Base-by-base conservation (phyloP, 2,329 filamentous ascomycete species). In the Mycogone perniciosa region DNA sequence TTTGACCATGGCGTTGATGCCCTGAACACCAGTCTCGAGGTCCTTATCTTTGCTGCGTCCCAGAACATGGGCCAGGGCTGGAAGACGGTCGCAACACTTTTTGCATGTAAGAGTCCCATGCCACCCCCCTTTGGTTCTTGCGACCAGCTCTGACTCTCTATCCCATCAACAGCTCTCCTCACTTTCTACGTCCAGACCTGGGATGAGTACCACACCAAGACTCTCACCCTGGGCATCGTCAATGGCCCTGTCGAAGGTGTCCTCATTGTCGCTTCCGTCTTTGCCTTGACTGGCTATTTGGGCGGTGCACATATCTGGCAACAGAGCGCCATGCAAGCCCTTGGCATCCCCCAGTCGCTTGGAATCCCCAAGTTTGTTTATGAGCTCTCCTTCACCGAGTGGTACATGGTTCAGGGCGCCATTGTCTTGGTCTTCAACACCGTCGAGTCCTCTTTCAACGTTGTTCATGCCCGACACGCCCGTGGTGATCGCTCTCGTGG, bases 131-230 rank as follows among this genome's bases (percentile, higher is more conserved):
- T 56, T 11, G 10, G 26, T 30, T 45, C 59, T 54, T 42, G 10
- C 7, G 29, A n/a, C 8, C 46, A 43, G 29, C 4, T 38, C n/a
- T 47, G 10, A 42, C 46, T 53, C 60, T 41, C 47, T 51, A 11
- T 7, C 2, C 31, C 27, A 34, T 40, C 55, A 4, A n/a, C 54
- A 89, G 86, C 88, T 6, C 82, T 92, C 53, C 76, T 95, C 61
- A 96, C 93, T n/a, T 99, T 99, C 70, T 97, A 97, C 69, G 86
- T 97, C 39, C 93, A 97, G 68, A 97, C 93, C 33, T 99, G 93
- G 93, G 93, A 99, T 65, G 93, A 97, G 68, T 99, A 97, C 72
- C 92, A 97, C 72, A 99, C 93, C 46, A 91, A 96, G 69, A 93
- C 91, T 3, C 80, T 99, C 44, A 96, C 90, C 1, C 81, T 99